A percentile compares a stretch with the other conserved stretches of the same genome.
Conservation (phyloP, 768 basidiomycete genomes). For the Rossbeevera mucosa region DNA sequence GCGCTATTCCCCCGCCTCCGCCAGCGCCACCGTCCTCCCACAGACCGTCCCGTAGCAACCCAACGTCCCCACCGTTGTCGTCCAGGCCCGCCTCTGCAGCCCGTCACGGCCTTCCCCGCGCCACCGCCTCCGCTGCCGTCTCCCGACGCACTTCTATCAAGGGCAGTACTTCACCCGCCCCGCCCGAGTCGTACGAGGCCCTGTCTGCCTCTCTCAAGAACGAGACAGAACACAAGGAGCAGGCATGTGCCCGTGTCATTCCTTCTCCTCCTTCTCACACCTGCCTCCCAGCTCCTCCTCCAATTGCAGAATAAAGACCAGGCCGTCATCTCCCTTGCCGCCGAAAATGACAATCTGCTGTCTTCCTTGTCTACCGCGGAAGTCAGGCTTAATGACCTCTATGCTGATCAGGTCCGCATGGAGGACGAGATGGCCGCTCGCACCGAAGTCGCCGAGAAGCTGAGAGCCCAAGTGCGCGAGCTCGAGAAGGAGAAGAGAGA, state of each 20-base stretch:
- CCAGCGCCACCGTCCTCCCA: slow-evolving; percentile 29
- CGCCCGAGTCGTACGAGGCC: slow-evolving; percentile 49
- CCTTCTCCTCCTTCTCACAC: slow-evolving; percentile 8
- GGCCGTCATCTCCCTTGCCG: slow-evolving; percentile 52
- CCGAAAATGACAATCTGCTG: slow-evolving; percentile 61
- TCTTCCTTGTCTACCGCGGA: slow-evolving; percentile 67
- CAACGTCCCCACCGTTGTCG: slow-evolving; percentile 40
- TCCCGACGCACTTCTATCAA: slow-evolving; percentile 52
- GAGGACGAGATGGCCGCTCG: slow-evolving; percentile 79
- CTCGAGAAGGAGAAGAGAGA: slow-evolving; percentile 88
- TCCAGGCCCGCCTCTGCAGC: slow-evolving; percentile 48
- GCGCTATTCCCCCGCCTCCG: slow-evolving; percentile 37
- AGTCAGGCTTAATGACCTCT: slow-evolving; percentile 70
- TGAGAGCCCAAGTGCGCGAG: slow-evolving; percentile 75
- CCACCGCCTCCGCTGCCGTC: slow-evolving; percentile 41
- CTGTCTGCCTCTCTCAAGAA: slow-evolving; percentile 62
- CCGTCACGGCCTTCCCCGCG: slow-evolving; percentile 49
- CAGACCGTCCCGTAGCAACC: slow-evolving; percentile 40
- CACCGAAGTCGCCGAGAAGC: slow-evolving; percentile 78
- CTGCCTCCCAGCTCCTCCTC: slow-evolving; percentile 56
- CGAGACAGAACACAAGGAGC: slow-evolving; percentile 79
- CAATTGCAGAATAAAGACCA: slow-evolving; percentile 78
- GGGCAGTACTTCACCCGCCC: slow-evolving; percentile 35
- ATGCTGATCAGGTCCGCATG: slow-evolving; percentile 74
- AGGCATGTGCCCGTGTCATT: slow-evolving; percentile 40